These are phyloP conservation scores for Colletotrichum gloeosporioides DNA, from an alignment of 2,329 filamentous ascomycete genomes.

Conservation along the genomic window DNA sequence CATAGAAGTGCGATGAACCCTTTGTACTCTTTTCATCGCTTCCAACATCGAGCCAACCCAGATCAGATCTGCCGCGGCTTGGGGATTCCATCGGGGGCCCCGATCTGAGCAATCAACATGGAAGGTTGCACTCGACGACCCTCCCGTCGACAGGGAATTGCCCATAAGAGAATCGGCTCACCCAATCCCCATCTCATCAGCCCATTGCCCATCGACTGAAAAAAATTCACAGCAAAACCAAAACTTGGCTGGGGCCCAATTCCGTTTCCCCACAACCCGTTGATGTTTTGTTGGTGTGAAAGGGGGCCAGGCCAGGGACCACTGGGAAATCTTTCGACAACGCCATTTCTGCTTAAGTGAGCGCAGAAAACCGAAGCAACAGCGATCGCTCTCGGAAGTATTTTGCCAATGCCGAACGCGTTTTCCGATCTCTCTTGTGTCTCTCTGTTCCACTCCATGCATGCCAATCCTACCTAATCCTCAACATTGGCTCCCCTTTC, in stretches of 20 bases:
- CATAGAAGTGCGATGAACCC: not conserved
- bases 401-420: constrained; percentile 4
- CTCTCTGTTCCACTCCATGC: not conserved
- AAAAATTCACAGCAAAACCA: not conserved
- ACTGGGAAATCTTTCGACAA: not conserved
- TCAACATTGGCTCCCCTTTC: not conserved
- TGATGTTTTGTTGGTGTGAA: not conserved
- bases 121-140: not conserved
- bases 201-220: not conserved
- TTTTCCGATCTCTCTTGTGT: not conserved
- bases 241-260: not conserved
- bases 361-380: not conserved
- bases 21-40: not conserved
- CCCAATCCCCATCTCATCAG: not conserved
- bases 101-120: not conserved
- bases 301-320: not conserved
- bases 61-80: not conserved
- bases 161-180: constrained; percentile 1
- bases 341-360: constrained; percentile 18
- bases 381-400: not conserved
- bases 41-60: not conserved
- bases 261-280: not conserved
- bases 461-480: not conserved
- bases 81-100: constrained; percentile 3
- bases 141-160: not conserved